Percentiles rank a stretch among this genome's conserved stretches.
These are phyloP conservation scores for Crepidotus variabilis DNA, from an alignment of 768 basidiomycete species.

Conservation along the genomic window DNA sequence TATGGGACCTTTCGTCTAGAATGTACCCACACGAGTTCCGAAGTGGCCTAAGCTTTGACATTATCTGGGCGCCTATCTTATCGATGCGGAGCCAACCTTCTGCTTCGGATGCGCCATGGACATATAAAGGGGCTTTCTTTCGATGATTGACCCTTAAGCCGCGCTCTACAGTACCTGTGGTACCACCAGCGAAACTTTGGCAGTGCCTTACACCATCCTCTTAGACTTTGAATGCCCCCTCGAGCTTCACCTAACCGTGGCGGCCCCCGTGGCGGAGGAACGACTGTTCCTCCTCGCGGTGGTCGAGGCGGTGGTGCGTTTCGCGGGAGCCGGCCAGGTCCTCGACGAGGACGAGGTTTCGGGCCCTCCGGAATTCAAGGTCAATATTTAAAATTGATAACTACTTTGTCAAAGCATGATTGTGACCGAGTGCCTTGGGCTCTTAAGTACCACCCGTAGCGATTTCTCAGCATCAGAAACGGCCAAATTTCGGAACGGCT, in stretches of 20 bases:
- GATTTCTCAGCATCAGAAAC: constrained; percentile 27
- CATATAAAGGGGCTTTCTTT: not conserved
- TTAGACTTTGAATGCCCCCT: constrained; percentile 15
- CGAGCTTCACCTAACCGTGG: constrained; percentile 20
- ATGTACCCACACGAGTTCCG: not conserved
- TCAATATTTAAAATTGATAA: not conserved
- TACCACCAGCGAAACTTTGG: not conserved
- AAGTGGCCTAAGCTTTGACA: not conserved
- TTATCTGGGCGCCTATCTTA: not conserved
- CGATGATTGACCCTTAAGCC: not conserved
- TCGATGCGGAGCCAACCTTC: not conserved
- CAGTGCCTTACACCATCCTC: not conserved
- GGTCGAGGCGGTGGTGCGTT: constrained; percentile 23
- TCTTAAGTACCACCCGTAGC: constrained; percentile 19
- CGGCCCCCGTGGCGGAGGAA: constrained; percentile 17
- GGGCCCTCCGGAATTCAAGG: constrained; percentile 8
- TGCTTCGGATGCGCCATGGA: not conserved
- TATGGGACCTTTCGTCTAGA: not conserved
- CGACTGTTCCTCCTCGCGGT: constrained; percentile 20
- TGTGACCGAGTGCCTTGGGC: constrained; percentile 11
- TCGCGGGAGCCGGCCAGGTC: constrained; percentile 24
- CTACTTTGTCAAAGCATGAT: constrained; percentile 1
- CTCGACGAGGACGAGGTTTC: constrained; percentile 15
- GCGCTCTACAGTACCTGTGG: not conserved
- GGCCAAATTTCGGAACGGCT: constrained; percentile 29